Base-by-base conservation (phyloP, 257 asterid species). In the Euphrasia confusa region DNA sequence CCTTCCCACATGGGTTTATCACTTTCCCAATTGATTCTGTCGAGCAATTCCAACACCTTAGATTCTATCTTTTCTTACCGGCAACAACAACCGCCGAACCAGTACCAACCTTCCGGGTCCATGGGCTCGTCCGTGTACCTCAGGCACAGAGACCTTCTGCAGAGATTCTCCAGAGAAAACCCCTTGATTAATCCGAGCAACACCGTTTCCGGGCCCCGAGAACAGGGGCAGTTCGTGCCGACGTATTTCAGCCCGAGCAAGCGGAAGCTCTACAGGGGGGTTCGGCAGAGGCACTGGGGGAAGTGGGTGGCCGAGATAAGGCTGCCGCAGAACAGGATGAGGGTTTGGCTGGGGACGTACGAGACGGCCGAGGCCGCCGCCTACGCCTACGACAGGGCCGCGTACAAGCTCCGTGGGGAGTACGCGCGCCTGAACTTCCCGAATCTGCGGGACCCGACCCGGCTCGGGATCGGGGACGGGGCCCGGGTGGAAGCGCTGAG, bases 261-360 rank as follows among this genome's bases (percentile, higher is more conserved):
- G 92, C 85, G 84, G 17, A 93, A 93, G 71, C 77, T 93, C 0
- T 93, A 93, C 74, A 72, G 99, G 33, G 99, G 99, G 0, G 97
- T 93, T n/a, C 71, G 99, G 69, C 97, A 93, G 79, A 77, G 99
- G 81, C 97, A 93, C 64, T 93, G 99, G 99, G 97, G 99, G 1
- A 93, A 84, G 53, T 93, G 99, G 99, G 99, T 93, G 9, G 97
- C 99, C 4, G 99, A 93, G 54, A 93, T 89, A 14, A 70, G 99
- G 21, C 88, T 93, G 24, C 99, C 99, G 2, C 95, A 89, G 73
- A 93, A 93, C 71, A 66, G 99, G 65, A 79, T 82, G 82, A 73
- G 97, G 66, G 95, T 93, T 4, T 93, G 99, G 99, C 80, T 92
- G 0, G 99, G 99, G 15, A 92, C 99, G 64, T 89, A 89, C 70